These are phyloP conservation scores for Myriosclerotinia scirpicola DNA, from an alignment of 2,329 filamentous ascomycete species.

Conservation along the genomic window DNA sequence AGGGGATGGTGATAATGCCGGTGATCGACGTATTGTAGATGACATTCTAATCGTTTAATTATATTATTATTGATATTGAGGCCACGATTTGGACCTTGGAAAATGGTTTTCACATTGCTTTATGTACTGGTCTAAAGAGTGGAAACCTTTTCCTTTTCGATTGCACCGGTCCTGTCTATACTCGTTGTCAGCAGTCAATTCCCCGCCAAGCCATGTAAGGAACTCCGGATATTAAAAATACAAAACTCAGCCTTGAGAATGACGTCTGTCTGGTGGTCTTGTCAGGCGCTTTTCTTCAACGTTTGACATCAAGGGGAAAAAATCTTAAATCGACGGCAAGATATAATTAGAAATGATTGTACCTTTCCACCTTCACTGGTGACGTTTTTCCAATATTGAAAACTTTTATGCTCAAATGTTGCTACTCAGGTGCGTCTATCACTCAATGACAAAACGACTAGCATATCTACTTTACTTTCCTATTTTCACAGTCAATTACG, in stretches of 20 bases:
- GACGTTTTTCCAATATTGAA: not conserved
- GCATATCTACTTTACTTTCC: not conserved
- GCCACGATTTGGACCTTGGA: not conserved
- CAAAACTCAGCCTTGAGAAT: not conserved
- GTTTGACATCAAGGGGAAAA: too few relatives aligned
- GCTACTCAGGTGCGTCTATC: not conserved
- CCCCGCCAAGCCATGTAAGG: not conserved
- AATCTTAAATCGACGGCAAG: not conserved
- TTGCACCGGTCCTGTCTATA: not conserved
- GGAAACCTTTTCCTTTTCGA: not conserved
- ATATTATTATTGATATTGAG: not conserved
- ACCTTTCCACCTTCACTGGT: not conserved
- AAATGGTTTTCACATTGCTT: not conserved
- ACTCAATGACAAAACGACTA: not conserved
- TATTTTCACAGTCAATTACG: not conserved
- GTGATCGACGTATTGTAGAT: constrained; percentile 20
- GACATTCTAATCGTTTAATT: not conserved
- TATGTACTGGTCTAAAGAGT: not conserved
- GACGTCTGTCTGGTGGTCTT: not conserved
- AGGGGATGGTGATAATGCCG: constrained; percentile 20
- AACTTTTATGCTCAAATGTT: not conserved
- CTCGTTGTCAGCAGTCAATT: not conserved
- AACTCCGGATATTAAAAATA: not conserved
- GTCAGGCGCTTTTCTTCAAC: not conserved
- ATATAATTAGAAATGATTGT: not conserved